These are phyloP conservation scores for Amylocystis lapponica DNA, from an alignment of 768 basidiomycete species.

Conservation along the genomic window DNA sequence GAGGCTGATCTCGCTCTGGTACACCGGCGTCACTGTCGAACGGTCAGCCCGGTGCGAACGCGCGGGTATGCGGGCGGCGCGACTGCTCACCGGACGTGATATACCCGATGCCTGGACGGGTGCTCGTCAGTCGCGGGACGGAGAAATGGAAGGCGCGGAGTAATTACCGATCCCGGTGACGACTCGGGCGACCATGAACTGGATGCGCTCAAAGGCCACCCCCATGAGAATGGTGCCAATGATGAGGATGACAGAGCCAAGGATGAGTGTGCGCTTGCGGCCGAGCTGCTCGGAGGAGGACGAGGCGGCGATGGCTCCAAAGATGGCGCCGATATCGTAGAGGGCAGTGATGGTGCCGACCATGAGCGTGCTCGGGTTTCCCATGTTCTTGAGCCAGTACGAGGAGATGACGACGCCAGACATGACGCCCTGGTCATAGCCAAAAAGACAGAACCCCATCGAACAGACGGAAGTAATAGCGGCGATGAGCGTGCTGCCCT, in stretches of 20 bases:
- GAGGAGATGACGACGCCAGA: conserved; percentile 29
- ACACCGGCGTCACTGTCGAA: conserved; percentile 5
- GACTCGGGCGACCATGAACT: conserved; percentile 7
- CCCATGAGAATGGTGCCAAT: conserved; percentile 6
- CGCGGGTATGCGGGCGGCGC: neutral
- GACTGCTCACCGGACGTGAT: conserved; percentile 7
- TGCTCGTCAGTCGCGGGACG: neutral
- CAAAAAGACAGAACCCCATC: conserved; percentile 33
- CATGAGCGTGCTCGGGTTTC: conserved; percentile 7
- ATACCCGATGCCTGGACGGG: conserved; percentile 4
- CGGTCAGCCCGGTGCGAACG: neutral
- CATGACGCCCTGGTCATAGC: conserved; percentile 39
- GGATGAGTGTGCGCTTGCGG: conserved; percentile 5
- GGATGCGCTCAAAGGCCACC: conserved; percentile 2
- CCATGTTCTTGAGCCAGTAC: conserved; percentile 5
- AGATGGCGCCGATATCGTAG: conserved; percentile 6
- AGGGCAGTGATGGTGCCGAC: conserved; percentile 9
- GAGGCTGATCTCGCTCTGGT: conserved; percentile 6
- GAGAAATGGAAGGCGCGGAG: neutral
- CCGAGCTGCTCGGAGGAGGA: conserved; percentile 5
- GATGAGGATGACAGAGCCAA: conserved; percentile 1
- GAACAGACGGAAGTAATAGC: conserved; percentile 23
- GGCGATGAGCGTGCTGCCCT: conserved; percentile 3
- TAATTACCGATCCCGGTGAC: conserved; percentile 3
- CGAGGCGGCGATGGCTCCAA: conserved; percentile 5